Percentiles rank a stretch among this genome's conserved stretches.
Evolutionary conservation across 2,329 filamentous ascomycete genomes (phyloP).

Genomic region (Pezicula neosporulosa): DNA sequence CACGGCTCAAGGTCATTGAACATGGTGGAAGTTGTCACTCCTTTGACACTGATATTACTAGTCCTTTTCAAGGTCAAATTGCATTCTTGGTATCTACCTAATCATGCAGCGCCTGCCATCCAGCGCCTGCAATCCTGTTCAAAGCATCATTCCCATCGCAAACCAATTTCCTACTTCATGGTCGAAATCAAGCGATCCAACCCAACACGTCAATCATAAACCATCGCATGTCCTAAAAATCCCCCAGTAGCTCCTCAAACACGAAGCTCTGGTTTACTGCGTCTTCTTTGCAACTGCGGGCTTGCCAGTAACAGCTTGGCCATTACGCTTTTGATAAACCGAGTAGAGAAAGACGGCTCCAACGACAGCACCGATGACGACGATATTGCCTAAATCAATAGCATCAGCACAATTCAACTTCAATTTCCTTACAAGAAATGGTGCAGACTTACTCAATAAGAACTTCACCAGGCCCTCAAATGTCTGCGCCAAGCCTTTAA

Average conservation of each 20-base stretch:
- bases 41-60: too few species aligned
- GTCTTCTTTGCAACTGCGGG: constrained; percentile 14
- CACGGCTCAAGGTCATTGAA: too few species aligned
- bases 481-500: constrained; percentile 22
- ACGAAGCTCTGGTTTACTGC: constrained; percentile 3
- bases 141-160: not conserved
- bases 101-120: not conserved
- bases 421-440: not conserved
- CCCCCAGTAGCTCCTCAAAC: not conserved
- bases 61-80: too few species aligned
- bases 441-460: constrained; percentile 22
- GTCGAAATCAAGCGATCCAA: too few species aligned
- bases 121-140: not conserved
- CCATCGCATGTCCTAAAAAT: not conserved
- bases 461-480: constrained; percentile 26
- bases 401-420: not conserved
- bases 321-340: constrained; percentile 20
- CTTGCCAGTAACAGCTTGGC: constrained; percentile 7
- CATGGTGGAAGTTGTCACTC: too few species aligned
- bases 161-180: too few species aligned
- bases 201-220: too few species aligned
- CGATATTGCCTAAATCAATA: constrained; percentile 19
- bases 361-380: constrained; percentile 19
- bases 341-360: constrained; percentile 19
- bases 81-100: constrained; percentile 9